Conservation (phyloP, 2,329 filamentous ascomycete species). For the Neopestalotiopsis sp. region DNA sequence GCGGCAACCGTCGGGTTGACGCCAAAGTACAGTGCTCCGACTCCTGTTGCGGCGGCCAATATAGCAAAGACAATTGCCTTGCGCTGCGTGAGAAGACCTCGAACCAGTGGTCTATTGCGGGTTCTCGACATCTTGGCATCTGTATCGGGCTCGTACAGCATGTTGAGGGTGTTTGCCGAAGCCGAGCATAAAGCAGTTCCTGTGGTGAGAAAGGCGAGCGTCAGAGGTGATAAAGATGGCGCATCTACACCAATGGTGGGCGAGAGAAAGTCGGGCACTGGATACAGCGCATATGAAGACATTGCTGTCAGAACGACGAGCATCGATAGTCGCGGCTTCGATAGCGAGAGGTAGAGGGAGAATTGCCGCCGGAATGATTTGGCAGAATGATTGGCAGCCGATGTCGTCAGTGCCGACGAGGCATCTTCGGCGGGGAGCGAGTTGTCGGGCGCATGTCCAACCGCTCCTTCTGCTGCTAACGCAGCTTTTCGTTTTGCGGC, state of each 20-base stretch:
- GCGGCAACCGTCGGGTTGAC: slow-evolving; percentile 94
- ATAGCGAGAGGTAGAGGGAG: slow-evolving; percentile 85
- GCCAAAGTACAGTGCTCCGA: slow-evolving; percentile 79
- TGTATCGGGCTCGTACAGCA: slow-evolving; percentile 91
- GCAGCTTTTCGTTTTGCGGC: slow-evolving; percentile 29
- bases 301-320: slow-evolving; percentile 91
- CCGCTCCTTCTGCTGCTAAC: background rate
- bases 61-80: slow-evolving; percentile 81
- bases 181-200: slow-evolving; percentile 91
- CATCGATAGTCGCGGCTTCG: slow-evolving; percentile 93
- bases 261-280: slow-evolving; percentile 83
- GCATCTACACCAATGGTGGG: slow-evolving; percentile 66
- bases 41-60: slow-evolving; percentile 72
- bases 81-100: slow-evolving; percentile 74
- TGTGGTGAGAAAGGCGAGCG: slow-evolving; percentile 87
- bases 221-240: slow-evolving; percentile 87
- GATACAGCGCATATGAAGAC: slow-evolving; percentile 90
- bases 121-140: slow-evolving; percentile 96
- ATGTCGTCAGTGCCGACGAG: slow-evolving; percentile 61
- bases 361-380: slow-evolving; percentile 68
- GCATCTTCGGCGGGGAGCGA: slow-evolving; percentile 54
- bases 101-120: slow-evolving; percentile 85
- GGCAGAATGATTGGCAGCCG: slow-evolving; percentile 54
- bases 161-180: slow-evolving; percentile 93
- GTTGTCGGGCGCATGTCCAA: slow-evolving; percentile 24